Base-by-base conservation (phyloP, 2,329 filamentous ascomycete species). In the Teratosphaeria destructans region DNA sequence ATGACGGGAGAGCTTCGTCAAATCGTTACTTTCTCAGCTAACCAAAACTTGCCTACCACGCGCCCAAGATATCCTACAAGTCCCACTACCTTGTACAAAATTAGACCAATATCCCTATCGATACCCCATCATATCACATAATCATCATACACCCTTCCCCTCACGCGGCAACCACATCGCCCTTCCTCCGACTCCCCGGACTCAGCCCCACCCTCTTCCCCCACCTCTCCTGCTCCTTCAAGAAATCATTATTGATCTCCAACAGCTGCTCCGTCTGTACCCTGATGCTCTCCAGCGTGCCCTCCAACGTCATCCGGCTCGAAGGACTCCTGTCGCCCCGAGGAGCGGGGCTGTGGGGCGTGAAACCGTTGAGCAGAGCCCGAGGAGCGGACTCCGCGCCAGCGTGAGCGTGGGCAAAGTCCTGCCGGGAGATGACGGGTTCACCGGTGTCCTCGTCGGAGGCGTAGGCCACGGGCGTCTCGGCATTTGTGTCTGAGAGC, bases 201-300 rank as follows among this genome's bases (percentile, higher is more conserved):
- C 43, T 16, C 26, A 32, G 29, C 29, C 29, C 29, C 29, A 32
- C 29, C 29, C 29, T 7, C 4, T 23, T 23, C n/a, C 19, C 16
- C 68, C 68, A 70, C 7, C 68, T 62, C 37, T 59, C 59, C 57
- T 70, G 67, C 63, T 72, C 70, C 11, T 61, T 61, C 16, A 68
- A 57, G 52, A 72, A 72, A 57, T 72, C 70, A 34, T 71, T 66
- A 56, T 72, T 72, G 58, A 72, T 64, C 60, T 72, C 70, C 19
- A 71, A 57, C 55, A 72, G 58, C 56, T 72, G 70, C 60, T 70
- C 67, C 3, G 69, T 70, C 55, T 72, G 70, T 47, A 72, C 57
- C 11, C 66, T 65, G 34, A 71, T 62, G 54, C 68, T 70, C 35
- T 68, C 68, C 35, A 72, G 58, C 1, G 69, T 71, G 23, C 70